Percentiles rank a stretch among this genome's conserved stretches.
Evolutionary conservation across 108 stramenopile genomes (phyloP).

Genomic region (Licmophora abbreviata): DNA sequence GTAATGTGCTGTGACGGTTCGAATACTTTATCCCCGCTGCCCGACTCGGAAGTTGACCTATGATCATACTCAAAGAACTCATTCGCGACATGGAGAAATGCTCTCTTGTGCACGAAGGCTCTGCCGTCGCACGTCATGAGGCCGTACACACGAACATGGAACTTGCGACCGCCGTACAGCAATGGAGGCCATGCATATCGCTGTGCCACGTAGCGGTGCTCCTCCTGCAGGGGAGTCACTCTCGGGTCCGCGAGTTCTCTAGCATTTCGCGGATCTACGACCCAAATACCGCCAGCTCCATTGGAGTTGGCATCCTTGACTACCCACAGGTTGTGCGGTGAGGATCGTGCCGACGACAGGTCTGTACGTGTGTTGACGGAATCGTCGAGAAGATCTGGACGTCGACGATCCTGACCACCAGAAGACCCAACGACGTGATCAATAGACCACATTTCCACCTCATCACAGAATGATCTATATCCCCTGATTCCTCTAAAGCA

Average conservation of each 20-base stretch:
- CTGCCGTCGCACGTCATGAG: constrained; percentile 50
- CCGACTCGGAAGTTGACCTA: too few relatives aligned
- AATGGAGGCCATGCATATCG: constrained; percentile 74
- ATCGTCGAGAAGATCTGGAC: constrained; percentile 23
- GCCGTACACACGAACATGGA: constrained; percentile 78
- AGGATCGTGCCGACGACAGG: constrained; percentile 4
- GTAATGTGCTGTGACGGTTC: constrained; percentile 68
- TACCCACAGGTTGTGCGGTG: constrained; percentile 58
- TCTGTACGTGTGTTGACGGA: constrained; percentile 1
- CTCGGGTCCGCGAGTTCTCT: constrained; percentile 15
- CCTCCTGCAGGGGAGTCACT: constrained; percentile 19
- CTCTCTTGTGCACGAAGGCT: constrained; percentile 64
- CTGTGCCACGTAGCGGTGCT: constrained; percentile 68
- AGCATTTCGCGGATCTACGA: constrained; percentile 43
- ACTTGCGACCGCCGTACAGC: constrained; percentile 54
- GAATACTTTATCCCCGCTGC: constrained; percentile 4
- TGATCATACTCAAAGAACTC: constrained; percentile 50
- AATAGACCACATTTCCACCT: constrained; percentile 2
- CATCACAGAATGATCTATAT: constrained; percentile 31
- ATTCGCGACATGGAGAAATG: constrained; percentile 84
- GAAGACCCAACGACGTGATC: neutral
- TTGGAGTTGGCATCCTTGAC: constrained; percentile 76
- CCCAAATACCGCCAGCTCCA: constrained; percentile 82
- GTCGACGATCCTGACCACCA: constrained; percentile 4
- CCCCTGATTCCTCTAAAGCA: constrained; percentile 52